Base-by-base conservation (phyloP, 2,329 filamentous ascomycete species). In the Alternaria triticimaculans region DNA sequence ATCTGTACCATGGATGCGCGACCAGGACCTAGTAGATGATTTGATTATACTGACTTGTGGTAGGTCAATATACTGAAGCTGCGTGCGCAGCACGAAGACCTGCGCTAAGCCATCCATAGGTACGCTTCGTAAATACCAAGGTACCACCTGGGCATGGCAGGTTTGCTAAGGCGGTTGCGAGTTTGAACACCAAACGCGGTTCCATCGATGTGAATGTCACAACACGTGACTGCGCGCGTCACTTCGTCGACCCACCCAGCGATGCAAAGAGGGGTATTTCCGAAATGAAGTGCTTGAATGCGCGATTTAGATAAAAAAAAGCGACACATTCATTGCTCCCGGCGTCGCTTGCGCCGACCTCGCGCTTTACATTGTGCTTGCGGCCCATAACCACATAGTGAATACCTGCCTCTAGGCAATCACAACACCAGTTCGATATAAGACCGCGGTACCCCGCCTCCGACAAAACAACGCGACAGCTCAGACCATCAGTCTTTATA, bases 261-360 rank as follows among this genome's bases (percentile, higher is more conserved):
- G 7, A 6, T 2, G 15, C 9, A 5, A 49, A 2, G 11, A 49
- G 6, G 15, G 7, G 6, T 23, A 8, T 0, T 9, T 3, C 5
- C 25, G 10, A 3, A 21, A 21, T 28, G 20, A 20, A 20, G 4
- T 8, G 2, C 1, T 18, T 6, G 10, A 0, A 14, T 18, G 3
- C 15, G 6, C 14, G 5, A 41, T 25, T 30, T 6, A 2, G 18
- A 21, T n/a, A 0, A 21, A 18, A 1, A 15, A 3, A 15, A 0
- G 2, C 18, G 12, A 26, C 5, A 30, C 14, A 21, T n/a, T 14
- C n/a, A 20, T 2, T 20, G 15, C 12, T 25, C 6, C 2, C 3
- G 4, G 2, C 5, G n/a, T 14, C 23, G 6, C 48, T 6, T 30
- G 18, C n/a, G 18, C 18, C n/a, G 26, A 30, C 1, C 11, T 50